A percentile compares a stretch with the other conserved stretches of the same genome.
Conservation (phyloP, 2,329 filamentous ascomycete genomes). For the Penicillium sp. region DNA sequence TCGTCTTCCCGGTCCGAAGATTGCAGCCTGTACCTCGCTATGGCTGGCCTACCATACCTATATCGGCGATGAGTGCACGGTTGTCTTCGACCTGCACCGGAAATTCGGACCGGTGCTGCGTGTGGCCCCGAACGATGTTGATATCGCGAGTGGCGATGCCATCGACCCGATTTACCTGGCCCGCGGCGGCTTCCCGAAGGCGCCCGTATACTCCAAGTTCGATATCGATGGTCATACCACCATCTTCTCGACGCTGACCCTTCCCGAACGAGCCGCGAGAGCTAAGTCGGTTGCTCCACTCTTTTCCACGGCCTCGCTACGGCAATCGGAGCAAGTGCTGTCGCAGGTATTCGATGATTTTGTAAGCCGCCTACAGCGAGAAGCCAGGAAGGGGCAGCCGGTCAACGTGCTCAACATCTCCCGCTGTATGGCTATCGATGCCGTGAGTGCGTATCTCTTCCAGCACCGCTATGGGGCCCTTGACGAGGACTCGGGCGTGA, state of each 20-base stretch:
- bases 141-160: conserved; percentile 47
- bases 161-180: conserved; percentile 52
- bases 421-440: conserved; percentile 53
- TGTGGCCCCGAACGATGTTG: conserved; percentile 40
- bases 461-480: conserved; percentile 51
- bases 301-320: conserved; percentile 38
- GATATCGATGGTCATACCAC: conserved; percentile 56
- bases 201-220: conserved; percentile 54
- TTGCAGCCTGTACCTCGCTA: conserved; percentile 33
- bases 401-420: conserved; percentile 48
- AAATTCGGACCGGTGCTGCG: conserved; percentile 38
- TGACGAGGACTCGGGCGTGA: conserved; percentile 34
- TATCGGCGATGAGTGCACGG: conserved; percentile 34
- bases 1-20: conserved; percentile 40
- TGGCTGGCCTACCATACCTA: conserved; percentile 30
- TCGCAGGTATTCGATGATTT: conserved; percentile 22
- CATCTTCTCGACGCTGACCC: conserved; percentile 52
- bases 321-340: conserved; percentile 17
- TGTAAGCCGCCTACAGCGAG: conserved; percentile 18
- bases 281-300: conserved; percentile 52
- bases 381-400: conserved; percentile 13
- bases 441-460: conserved; percentile 55
- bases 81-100: conserved; percentile 29
- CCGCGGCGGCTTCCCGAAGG: conserved; percentile 55
- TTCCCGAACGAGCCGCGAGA: conserved; percentile 44